Evolutionary conservation across 2,329 filamentous ascomycete species (phyloP).

Genomic region (Colletotrichum navitas): DNA sequence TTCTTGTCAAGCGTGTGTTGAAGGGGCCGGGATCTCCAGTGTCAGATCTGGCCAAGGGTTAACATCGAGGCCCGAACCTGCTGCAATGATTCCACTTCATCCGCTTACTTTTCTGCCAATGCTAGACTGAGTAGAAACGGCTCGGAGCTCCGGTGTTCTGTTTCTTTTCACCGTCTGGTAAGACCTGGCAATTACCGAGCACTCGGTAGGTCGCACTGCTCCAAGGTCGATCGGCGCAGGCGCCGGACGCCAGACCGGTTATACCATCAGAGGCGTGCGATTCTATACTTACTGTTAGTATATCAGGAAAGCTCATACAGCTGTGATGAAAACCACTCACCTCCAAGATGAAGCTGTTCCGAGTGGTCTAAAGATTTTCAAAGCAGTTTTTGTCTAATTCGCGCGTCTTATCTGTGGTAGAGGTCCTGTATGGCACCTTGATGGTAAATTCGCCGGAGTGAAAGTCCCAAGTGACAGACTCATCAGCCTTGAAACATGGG

Average conservation of each 20-base stretch:
- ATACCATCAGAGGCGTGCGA: neutral
- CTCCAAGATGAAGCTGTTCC: neutral
- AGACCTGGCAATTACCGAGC: neutral
- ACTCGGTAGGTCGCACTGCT: neutral
- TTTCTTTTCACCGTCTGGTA: neutral
- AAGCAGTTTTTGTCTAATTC: neutral
- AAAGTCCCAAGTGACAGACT: too few relatives aligned
- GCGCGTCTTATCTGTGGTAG: neutral
- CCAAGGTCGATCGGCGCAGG: neutral
- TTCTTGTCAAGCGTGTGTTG: neutral
- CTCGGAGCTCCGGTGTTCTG: neutral
- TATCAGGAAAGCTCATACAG: neutral
- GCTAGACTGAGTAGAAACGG: neutral
- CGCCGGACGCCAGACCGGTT: conserved; percentile 5
- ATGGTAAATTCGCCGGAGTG: neutral
- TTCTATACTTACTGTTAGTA: neutral
- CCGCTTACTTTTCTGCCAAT: neutral
- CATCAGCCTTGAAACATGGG: neutral
- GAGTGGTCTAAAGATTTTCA: neutral
- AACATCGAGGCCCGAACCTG: neutral
- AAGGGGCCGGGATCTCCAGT: neutral
- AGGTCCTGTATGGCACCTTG: neutral
- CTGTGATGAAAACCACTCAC: neutral
- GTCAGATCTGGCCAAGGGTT: neutral
- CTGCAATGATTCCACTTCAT: neutral